These are phyloP conservation scores for Chytridium lagenaria DNA, from an alignment of 371 early-diverging fungal species.

Conservation along the genomic window DNA sequence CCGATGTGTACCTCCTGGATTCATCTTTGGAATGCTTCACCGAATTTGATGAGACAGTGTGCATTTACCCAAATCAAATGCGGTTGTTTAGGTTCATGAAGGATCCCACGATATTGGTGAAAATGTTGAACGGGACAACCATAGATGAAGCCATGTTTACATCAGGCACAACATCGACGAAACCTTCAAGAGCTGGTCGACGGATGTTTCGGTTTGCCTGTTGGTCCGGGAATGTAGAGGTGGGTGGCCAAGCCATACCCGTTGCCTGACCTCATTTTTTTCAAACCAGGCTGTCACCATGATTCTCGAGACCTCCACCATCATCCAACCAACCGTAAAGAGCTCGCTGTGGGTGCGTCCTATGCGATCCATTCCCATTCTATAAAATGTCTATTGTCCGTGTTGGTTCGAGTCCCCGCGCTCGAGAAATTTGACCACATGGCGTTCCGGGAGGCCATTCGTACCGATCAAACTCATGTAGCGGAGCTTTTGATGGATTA, in stretches of 20 bases:
- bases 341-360: slow-evolving; percentile 17
- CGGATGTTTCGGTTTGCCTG: slow-evolving; percentile 8
- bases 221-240: slow-evolving; percentile 9
- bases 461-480: slow-evolving; percentile 18
- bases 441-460: slow-evolving; percentile 21
- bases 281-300: background rate
- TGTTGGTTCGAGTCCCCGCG: background rate
- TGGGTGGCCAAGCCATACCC: no score
- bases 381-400: slow-evolving; percentile 4
- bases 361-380: slow-evolving; percentile 7
- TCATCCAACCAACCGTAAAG: background rate
- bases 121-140: background rate
- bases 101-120: background rate
- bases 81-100: background rate
- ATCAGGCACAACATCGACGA: background rate
- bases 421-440: slow-evolving; percentile 16
- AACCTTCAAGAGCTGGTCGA: background rate
- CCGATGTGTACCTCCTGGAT: background rate
- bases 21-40: no score
- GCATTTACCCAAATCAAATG: background rate
- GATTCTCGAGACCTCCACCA: slow-evolving; percentile 8
- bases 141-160: background rate
- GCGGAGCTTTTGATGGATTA: slow-evolving; percentile 20
- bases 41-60: no score
- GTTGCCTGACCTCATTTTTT: background rate